Evolutionary conservation across 2,329 filamentous ascomycete species (phyloP).

Genomic region (Botrytis elliptica): DNA sequence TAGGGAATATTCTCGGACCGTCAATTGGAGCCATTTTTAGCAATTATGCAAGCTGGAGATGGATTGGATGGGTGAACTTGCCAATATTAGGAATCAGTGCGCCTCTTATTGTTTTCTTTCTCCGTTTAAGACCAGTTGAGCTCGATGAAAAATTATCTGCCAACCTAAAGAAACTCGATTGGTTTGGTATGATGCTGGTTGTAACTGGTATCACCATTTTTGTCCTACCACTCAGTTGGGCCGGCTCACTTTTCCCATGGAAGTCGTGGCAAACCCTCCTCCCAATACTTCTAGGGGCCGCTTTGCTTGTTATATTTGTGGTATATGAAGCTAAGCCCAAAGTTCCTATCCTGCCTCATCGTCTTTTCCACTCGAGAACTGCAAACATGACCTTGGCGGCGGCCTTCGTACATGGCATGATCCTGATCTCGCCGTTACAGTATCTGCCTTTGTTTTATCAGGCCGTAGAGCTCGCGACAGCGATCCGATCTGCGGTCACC

Average conservation of each 20-base stretch:
- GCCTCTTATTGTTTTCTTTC: conserved; percentile 3
- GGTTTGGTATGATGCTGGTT: conserved; percentile 63
- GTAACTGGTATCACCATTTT: conserved; percentile 50
- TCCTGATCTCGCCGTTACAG: conserved; percentile 44
- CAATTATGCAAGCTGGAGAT: conserved; percentile 54
- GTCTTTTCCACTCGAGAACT: conserved; percentile 3
- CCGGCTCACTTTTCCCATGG: conserved; percentile 62
- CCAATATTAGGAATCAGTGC: conserved; percentile 11
- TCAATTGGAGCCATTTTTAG: conserved; percentile 63
- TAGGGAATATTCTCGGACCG: conserved; percentile 61
- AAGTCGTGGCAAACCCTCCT: conserved; percentile 57
- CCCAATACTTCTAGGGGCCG: conserved; percentile 54
- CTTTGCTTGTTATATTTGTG: conserved; percentile 41
- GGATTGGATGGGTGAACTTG: conserved; percentile 38
- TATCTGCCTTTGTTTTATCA: conserved; percentile 37
- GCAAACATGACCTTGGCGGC: background rate
- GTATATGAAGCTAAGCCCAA: conserved; percentile 45
- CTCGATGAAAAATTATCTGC: no score
- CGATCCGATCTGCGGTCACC: conserved; percentile 16
- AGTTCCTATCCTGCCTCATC: background rate
- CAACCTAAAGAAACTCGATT: conserved; percentile 36
- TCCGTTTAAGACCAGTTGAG: no score
- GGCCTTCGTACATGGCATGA: background rate
- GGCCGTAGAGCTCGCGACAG: background rate
- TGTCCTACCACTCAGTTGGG: conserved; percentile 57